Conservation (phyloP, 345 rosid genomes). For the Zanthoxylum bungeanum region DNA sequence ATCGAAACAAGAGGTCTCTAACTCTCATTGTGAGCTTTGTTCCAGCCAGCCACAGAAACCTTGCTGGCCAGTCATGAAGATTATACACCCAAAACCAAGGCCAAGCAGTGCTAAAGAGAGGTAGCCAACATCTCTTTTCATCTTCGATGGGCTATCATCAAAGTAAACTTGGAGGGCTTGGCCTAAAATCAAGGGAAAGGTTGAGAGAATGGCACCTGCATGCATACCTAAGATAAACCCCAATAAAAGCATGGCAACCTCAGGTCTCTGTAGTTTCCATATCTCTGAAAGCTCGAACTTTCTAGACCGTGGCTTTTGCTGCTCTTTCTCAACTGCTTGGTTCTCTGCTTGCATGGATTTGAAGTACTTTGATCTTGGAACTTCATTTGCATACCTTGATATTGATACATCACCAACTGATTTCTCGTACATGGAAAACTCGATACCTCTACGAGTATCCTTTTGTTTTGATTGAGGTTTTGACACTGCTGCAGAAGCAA, state of each 20-base stretch:
- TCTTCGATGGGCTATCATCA: background rate
- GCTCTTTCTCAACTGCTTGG: constrained; percentile 23
- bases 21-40: constrained; percentile 54
- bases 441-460: constrained; percentile 8
- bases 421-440: constrained; percentile 28
- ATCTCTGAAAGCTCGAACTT: constrained; percentile 39
- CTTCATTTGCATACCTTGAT: constrained; percentile 27
- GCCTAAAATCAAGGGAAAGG: constrained; percentile 58
- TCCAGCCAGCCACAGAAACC: constrained; percentile 74
- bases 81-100: constrained; percentile 53
- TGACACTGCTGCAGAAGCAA: constrained; percentile 44
- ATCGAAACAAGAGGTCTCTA: constrained; percentile 45
- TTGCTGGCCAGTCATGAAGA: constrained; percentile 62
- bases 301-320: constrained; percentile 24
- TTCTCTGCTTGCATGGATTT: constrained; percentile 31
- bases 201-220: constrained; percentile 61
- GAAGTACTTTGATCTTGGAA: constrained; percentile 32
- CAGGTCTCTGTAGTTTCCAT: constrained; percentile 58
- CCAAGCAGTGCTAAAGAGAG: constrained; percentile 41
- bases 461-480: constrained; percentile 21
- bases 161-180: constrained; percentile 51
- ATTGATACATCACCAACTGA: constrained; percentile 23
- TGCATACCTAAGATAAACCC: constrained; percentile 48
- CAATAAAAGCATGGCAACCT: constrained; percentile 33
- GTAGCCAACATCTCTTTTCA: constrained; percentile 35